These are phyloP conservation scores for Rhodotorula sp. DNA, from an alignment of 1,284 basidiomycete species.

Conservation along the genomic window DNA sequence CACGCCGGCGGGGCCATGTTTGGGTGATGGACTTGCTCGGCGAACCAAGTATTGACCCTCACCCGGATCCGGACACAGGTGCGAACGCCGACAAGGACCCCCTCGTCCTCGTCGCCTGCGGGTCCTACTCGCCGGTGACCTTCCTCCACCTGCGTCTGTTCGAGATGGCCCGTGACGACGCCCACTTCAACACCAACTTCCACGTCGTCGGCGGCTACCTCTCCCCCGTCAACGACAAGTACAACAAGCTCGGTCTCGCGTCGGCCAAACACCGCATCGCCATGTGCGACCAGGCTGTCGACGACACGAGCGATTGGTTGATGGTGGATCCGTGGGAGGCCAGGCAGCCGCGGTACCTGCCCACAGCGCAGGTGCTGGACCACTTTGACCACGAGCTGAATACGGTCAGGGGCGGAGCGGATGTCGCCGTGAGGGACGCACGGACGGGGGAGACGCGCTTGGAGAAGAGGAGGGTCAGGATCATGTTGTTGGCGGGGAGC, in stretches of 20 bases:
- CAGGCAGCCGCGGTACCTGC: slow-evolving; percentile 40
- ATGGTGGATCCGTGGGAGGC: slow-evolving; percentile 47
- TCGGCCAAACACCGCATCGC: slow-evolving; percentile 42
- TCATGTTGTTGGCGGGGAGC: slow-evolving; percentile 95
- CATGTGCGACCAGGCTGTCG: slow-evolving; percentile 44
- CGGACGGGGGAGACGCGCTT: slow-evolving; percentile 37
- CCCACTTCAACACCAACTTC: slow-evolving; percentile 40
- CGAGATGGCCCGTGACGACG: slow-evolving; percentile 45
- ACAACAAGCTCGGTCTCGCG: slow-evolving; percentile 46
- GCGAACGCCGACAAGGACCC: slow-evolving; percentile 39
- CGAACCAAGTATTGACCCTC: neutral
- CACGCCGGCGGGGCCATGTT: neutral
- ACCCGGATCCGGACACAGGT: neutral
- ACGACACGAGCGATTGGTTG: slow-evolving; percentile 45
- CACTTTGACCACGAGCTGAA: slow-evolving; percentile 47
- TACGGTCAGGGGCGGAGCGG: slow-evolving; percentile 38
- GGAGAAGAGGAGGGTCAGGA: slow-evolving; percentile 53
- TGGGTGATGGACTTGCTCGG: neutral
- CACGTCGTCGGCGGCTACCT: slow-evolving; percentile 46
- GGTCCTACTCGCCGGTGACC: slow-evolving; percentile 45
- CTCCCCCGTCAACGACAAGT: slow-evolving; percentile 46
- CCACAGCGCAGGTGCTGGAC: slow-evolving; percentile 47
- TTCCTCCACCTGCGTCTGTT: slow-evolving; percentile 48
- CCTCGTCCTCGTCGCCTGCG: slow-evolving; percentile 47
- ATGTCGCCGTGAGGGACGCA: slow-evolving; percentile 30